Conservation (phyloP, 2,329 filamentous ascomycete genomes). For the Emericellopsis cladophorae region DNA sequence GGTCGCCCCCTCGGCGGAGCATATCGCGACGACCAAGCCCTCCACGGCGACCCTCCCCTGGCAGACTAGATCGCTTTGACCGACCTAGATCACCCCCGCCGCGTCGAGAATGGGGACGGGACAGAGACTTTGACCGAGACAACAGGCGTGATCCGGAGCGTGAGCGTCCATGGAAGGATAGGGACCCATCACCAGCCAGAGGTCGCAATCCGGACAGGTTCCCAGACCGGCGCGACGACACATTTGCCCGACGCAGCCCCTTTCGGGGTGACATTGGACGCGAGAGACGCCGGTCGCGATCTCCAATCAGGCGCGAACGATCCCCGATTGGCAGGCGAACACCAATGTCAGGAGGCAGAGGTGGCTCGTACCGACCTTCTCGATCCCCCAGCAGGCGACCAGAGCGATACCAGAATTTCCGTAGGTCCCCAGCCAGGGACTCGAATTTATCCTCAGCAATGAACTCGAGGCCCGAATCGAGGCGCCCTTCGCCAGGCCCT, state of each 20-base stretch:
- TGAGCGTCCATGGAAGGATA: background rate
- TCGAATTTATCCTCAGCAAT: constrained; percentile 36
- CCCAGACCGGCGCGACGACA: constrained; percentile 23
- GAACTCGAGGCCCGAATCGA: constrained; percentile 35
- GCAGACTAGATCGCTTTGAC: constrained; percentile 20
- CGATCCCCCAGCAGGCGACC: constrained; percentile 36
- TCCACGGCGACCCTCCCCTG: constrained; percentile 11
- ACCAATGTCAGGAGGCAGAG: constrained; percentile 19
- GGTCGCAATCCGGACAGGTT: constrained; percentile 17
- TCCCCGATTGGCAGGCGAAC: constrained; percentile 21
- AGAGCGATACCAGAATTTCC: constrained; percentile 27
- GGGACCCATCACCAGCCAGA: constrained; percentile 4
- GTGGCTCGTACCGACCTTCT: constrained; percentile 37
- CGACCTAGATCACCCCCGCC: constrained; percentile 23
- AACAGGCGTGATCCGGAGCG: constrained; percentile 3
- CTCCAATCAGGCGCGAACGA: constrained; percentile 29
- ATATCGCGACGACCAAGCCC: constrained; percentile 13
- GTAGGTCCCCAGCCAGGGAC: constrained; percentile 36
- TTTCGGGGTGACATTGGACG: constrained; percentile 1
- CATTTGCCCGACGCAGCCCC: constrained; percentile 1
- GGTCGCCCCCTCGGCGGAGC: constrained; percentile 24
- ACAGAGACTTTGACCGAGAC: constrained; percentile 16
- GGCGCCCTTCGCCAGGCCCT: constrained; percentile 39
- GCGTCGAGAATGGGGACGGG: constrained; percentile 19
- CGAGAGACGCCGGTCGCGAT: constrained; percentile 39